Evolutionary conservation across 116 monocot genomes (phyloP), one percentile per base, ranked within the genome.

Genomic region (Thalassia testudinum): DNA sequence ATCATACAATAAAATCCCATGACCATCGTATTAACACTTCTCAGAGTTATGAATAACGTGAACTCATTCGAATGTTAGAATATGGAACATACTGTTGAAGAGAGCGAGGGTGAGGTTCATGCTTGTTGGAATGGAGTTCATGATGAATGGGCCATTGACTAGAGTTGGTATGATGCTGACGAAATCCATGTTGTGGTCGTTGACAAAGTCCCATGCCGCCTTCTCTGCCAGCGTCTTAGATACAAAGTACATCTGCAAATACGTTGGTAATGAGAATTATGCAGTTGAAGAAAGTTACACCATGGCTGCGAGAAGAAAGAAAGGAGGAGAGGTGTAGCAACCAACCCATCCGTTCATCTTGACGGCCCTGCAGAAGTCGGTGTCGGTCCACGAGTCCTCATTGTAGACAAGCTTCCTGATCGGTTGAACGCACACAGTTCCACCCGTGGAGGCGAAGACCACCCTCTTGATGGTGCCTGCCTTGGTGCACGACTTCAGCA

Each of bases 301-400:
- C 19, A 6, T 18, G 30, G 27, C 38, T 0, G 42, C 13, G 21
- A 18, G 18, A 1, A 22, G 13, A 18, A 53, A 18, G 12, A 27
- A 17, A 53, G 14, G n/a, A n/a, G n/a, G 30, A 34, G 10, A 34
- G 30, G 30, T 10, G 10, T 3, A 34, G 30, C 3, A 10, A 50
- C 18, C 11, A 66, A 81, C 91, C 86, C 91, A 92, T 54, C 79
- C 91, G 18, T 81, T 92, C 91, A 86, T 92, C 72, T 86, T 92
- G 62, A 72, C 69, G 1, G 57, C 40, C 27, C 70, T 73, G 65
- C 64, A 59, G 62, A 79, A 92, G 8, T 86, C 82, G 27, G 77
- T 24, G 59, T 82, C 82, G 59, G 71, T 92, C 91, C 91, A 92
- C 7, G 60, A 69, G 51, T 27, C 66, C 75, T 92, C 86, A 42